These are phyloP conservation scores for Orobanche coerulescens DNA, from an alignment of 257 asterid species.

Conservation along the genomic window DNA sequence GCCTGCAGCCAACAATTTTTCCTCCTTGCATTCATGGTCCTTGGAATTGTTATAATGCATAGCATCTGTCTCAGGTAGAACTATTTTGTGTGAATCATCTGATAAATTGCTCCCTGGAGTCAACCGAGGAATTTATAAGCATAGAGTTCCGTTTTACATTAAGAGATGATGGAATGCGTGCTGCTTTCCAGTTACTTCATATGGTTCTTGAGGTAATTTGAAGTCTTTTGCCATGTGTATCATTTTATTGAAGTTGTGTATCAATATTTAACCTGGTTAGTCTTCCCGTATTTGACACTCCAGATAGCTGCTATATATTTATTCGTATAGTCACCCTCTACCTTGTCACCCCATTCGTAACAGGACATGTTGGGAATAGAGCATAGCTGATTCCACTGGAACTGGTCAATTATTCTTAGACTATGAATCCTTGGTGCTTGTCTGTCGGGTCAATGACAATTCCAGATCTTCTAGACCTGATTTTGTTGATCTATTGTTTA, in stretches of 20 bases:
- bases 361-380: background rate
- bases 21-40: conserved; percentile 9
- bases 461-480: conserved; percentile 8
- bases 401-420: background rate
- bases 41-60: conserved; percentile 11
- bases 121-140: conserved; percentile 97
- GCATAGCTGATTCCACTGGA: conserved; percentile 6
- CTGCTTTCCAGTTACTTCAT: conserved; percentile 98
- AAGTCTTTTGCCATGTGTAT: conserved; percentile 11
- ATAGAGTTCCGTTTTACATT: conserved; percentile 96
- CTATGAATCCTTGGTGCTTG: background rate
- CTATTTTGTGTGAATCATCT: conserved; percentile 96
- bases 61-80: conserved; percentile 64
- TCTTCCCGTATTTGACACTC: conserved; percentile 14
- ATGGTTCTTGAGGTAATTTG: conserved; percentile 94
- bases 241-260: conserved; percentile 16
- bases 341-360: background rate
- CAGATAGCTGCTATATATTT: background rate
- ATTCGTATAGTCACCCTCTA: background rate
- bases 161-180: conserved; percentile 94
- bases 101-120: conserved; percentile 95
- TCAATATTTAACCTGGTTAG: background rate
- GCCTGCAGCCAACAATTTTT: background rate
- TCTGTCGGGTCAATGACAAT: background rate
- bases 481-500: conserved; percentile 7